phyloP scores from a whole-genome alignment of 495 filamentous ascomycete genomes.

The Delitschia confertaspora region DNA sequence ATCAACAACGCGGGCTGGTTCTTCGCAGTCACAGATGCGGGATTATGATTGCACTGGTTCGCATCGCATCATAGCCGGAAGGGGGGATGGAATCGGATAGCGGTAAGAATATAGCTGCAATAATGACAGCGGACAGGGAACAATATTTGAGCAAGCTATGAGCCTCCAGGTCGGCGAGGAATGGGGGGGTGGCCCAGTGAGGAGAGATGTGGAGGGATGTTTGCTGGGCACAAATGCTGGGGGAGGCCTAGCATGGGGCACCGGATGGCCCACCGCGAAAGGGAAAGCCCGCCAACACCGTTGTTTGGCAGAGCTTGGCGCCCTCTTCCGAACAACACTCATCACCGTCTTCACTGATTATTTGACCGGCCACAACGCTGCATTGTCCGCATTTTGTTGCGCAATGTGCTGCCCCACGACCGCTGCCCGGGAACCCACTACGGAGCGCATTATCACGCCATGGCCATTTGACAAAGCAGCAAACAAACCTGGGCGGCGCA shows the following conservation, averaged over 20 bases:
- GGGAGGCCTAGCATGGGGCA: slow-evolving; percentile 4
- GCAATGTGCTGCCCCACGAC: too few species aligned
- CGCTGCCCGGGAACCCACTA: too few species aligned
- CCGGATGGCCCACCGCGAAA: slow-evolving; percentile 7
- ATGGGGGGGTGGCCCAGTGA: too few species aligned
- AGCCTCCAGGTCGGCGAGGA: slow-evolving; percentile 7
- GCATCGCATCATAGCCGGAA: slow-evolving; percentile 15
- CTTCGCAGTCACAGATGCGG: too few species aligned
- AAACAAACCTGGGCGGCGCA: too few species aligned
- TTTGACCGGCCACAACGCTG: not conserved
- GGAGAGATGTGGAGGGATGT: slow-evolving; percentile 7
- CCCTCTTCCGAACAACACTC: too few species aligned
- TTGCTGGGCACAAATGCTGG: slow-evolving; percentile 3
- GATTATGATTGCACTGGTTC: slow-evolving; percentile 16
- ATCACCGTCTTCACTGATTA: slow-evolving; percentile 13
- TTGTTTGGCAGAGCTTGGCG: too few species aligned
- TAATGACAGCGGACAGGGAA: slow-evolving; percentile 9
- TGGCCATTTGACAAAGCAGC: too few species aligned
- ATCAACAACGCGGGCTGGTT: slow-evolving; percentile 17
- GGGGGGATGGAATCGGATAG: not conserved
- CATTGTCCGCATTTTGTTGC: too few species aligned
- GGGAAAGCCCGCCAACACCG: too few species aligned
- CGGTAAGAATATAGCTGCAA: not conserved
- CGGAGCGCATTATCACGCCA: too few species aligned
- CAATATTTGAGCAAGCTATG: slow-evolving; percentile 3